Base-by-base conservation (phyloP, 1,284 basidiomycete genomes). In the Microbotryum lychnidis-dioicae region DNA sequence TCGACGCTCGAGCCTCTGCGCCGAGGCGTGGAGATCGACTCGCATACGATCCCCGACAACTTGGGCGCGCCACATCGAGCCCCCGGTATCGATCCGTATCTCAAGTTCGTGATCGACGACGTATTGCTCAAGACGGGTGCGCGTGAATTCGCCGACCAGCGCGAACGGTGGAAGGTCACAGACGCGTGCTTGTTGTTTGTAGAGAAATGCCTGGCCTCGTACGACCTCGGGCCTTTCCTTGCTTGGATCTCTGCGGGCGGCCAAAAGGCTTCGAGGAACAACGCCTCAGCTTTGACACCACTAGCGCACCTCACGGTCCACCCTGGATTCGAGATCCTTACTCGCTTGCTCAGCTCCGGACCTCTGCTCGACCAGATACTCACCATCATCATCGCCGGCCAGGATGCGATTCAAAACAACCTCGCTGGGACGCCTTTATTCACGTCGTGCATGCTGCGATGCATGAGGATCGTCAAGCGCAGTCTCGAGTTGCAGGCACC, bases 241-340 rank as follows among this genome's bases (percentile, higher is more conserved):
- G 67, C 73, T 0, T 72, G 69, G 52, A 67, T 63, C 53, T 42
- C 50, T 48, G 61, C 42, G 54, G 72, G 58, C 58, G 69, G 64
- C n/a, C 62, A 20, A 45, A 18, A 33, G 8, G 21, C 31, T 4
- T 61, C 58, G 18, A 16, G 37, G 37, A 42, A 42, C 37, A 42
- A 42, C 37, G 37, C 37, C 16, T 42, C 37, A 5, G 12, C 60
- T 57, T 61, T 20, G 49, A 57, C 49, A 31, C 64, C 62, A 3
- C 60, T 75, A 37, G 67, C 64, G 4, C 70, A 67, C 31, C 73
- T 77, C 0, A 72, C 87, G 37, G 69, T 86, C 2, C 91, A 97
- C 74, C 91, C 94, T 0, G 94, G 92, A 2, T 93, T 90, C 74
- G 85, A 91, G 56, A 78, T 97, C 57, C 83, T 94, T 75, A 83